These are phyloP conservation scores for Coniochaeta pulveracea DNA, from an alignment of 2,329 filamentous ascomycete species.

Conservation along the genomic window DNA sequence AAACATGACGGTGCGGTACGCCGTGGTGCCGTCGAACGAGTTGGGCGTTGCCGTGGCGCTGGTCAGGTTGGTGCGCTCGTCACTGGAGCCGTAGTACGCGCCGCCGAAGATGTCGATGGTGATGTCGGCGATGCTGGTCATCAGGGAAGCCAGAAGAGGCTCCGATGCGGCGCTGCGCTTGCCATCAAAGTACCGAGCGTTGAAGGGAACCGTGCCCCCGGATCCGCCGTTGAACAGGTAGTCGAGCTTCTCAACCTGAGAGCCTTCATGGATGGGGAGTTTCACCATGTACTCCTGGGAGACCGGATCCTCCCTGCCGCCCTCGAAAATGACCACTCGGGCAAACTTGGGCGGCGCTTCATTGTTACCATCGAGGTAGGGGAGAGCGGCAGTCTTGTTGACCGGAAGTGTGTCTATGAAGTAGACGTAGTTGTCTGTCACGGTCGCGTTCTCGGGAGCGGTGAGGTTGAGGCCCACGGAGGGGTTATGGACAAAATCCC, in stretches of 20 bases:
- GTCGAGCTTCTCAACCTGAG: constrained; percentile 25
- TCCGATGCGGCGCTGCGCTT: constrained; percentile 20
- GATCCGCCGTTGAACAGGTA: constrained; percentile 31
- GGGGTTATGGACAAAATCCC: constrained; percentile 28
- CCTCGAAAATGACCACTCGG: constrained; percentile 31
- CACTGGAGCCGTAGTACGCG: constrained; percentile 19
- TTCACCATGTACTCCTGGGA: constrained; percentile 38
- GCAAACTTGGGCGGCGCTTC: constrained; percentile 28
- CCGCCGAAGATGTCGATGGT: constrained; percentile 25
- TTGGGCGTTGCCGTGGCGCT: constrained; percentile 22
- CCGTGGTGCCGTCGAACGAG: constrained; percentile 26
- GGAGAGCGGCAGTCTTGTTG: constrained; percentile 34
- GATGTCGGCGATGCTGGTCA: constrained; percentile 24
- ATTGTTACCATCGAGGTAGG: constrained; percentile 27
- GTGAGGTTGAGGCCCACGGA: constrained; percentile 32
- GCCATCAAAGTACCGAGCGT: constrained; percentile 21
- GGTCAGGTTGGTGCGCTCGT: constrained; percentile 18
- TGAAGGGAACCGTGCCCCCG: constrained; percentile 22
- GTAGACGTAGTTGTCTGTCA: constrained; percentile 33
- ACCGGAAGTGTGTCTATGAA: constrained; percentile 33
- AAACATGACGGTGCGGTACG: constrained; percentile 29
- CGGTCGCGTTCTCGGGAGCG: constrained; percentile 19
- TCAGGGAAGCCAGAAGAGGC: constrained; percentile 22
- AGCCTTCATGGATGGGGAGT: constrained; percentile 27
- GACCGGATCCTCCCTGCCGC: constrained; percentile 27